Base-by-base conservation (phyloP, 2,329 filamentous ascomycete species). In the Phaeosphaeria sp. region DNA sequence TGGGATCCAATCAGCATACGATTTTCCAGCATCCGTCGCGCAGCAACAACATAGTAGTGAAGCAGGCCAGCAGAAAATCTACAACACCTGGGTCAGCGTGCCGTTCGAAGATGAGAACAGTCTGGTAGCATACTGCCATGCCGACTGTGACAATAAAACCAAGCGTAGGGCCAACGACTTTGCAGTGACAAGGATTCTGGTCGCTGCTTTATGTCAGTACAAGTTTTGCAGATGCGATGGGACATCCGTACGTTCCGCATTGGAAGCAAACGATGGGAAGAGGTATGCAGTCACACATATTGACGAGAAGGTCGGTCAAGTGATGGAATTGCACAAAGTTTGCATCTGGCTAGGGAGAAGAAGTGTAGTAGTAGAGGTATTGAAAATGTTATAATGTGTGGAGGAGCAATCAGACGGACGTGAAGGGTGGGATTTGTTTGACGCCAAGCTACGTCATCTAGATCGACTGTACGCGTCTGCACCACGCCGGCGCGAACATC, bases 151-250 rank as follows among this genome's bases (percentile, higher is more conserved):
- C 72, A 9, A 71, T 73, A 60, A 84, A 84, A 67, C 83, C 83
- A 44, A 86, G 66, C 1, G 83, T 86, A 39, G 84, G 84, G 1
- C 84, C 83, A 25, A 86, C 78, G 8, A 86, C 78, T 68, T 86
- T 86, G 67, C 83, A 86, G 60, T 81, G 82, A 55, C 84, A 86
- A 2, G 84, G 84, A 54, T 86, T 86, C 64, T 86, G 82, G 58
- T 85, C 78, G 8, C 83, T 86, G 46, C 74, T 21, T 42, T 8
- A 13, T 21, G 22, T 71, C 42, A 73, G 60, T 21, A 52, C 22
- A 55, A 46, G 36, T 42, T 39, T 24, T 42, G 40, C 43, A 46
- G 30, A 17, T 42, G 13, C 45, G 20, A 24, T 36, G 49, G n/a
- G 11, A 27, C 46, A 30, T 59, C 46, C 69, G 18, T 68, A 77